Evolutionary conservation across 768 basidiomycete species (phyloP), one percentile per base, ranked within the genome.

Genomic region (Naganishia kalamii): DNA sequence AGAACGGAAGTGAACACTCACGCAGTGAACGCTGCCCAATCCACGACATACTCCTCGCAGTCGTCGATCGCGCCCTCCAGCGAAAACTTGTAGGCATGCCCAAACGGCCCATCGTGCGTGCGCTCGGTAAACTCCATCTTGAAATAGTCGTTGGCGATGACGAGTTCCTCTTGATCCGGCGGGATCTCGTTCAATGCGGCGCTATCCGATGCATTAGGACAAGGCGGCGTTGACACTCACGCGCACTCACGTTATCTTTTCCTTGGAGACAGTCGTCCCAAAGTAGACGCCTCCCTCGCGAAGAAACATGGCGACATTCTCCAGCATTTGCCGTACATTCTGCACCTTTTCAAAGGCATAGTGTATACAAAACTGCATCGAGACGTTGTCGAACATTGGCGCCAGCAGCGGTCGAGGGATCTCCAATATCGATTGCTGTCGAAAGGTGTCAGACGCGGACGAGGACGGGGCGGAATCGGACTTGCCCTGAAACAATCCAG

Each of bases 311-410:
- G 85, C 84, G 32, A 92, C 93, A 75, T 99, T 99, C 40, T 86
- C 83, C 33, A 99, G 85, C 96, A 99, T 96, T 76, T 85, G 87
- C 33, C 90, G 84, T 27, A 86, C 89, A 75, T 96, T 96, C 65
- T 84, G 81, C 32, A 85, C 84, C n/a, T 84, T 88, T 77, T 98
- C 92, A 76, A 99, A 98, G 8, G 96, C 96, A 74, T 99, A 98
- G 77, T 99, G 96, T 90, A 99, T 97, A 79, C 96, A 98, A 77
- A 99, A 99, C 75, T 99, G 96, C 91, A 97, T 90, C 2, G 91
- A 90, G 5, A 98, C 92, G 63, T 92, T 90, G 73, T 98, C 96
- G 74, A 96, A 96, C 5, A 87, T 87, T 32, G 83, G 82, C 0
- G 79, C 80, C 27, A 90, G 41, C 44, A 59, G 29, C 15, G 37